These are phyloP conservation scores for Fusarium xylarioides DNA, from an alignment of 2,329 filamentous ascomycete genomes.

Conservation along the genomic window DNA sequence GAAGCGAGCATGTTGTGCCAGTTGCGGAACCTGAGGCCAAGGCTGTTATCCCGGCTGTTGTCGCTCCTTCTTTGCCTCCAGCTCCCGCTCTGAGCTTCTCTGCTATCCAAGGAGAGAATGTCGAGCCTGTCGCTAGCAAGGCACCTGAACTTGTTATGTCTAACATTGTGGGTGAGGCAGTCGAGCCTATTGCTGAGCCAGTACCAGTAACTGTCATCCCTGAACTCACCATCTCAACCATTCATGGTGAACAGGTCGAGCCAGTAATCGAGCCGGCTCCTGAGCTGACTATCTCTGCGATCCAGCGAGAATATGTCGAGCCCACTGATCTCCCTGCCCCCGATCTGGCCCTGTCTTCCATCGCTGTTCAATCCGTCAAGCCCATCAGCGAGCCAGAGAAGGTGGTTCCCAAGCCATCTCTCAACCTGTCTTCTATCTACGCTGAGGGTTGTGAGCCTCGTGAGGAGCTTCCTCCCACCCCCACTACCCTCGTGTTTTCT, in stretches of 20 bases:
- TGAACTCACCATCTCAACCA: slow-evolving; percentile 27
- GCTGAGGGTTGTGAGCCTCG: slow-evolving; percentile 48
- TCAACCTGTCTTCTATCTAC: slow-evolving; percentile 46
- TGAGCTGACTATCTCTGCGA: slow-evolving; percentile 32
- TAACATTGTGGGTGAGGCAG: slow-evolving; percentile 15
- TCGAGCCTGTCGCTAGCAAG: slow-evolving; percentile 18
- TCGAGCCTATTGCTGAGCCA: slow-evolving; percentile 23
- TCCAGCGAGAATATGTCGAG: slow-evolving; percentile 40
- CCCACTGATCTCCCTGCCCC: slow-evolving; percentile 31
- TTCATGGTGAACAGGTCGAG: slow-evolving; percentile 38
- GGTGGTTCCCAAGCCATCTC: slow-evolving; percentile 40
- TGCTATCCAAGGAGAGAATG: slow-evolving; percentile 35
- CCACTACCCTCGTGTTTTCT: slow-evolving; percentile 47
- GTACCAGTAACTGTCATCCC: slow-evolving; percentile 10
- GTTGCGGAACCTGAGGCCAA: slow-evolving; percentile 22
- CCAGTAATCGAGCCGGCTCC: slow-evolving; percentile 28
- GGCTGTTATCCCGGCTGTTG: background rate
- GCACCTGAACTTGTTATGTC: slow-evolving; percentile 26
- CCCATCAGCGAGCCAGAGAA: slow-evolving; percentile 47
- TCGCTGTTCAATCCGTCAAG: slow-evolving; percentile 44
- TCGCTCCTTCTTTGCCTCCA: slow-evolving; percentile 16
- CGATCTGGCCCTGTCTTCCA: slow-evolving; percentile 44
- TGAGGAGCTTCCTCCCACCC: slow-evolving; percentile 41
- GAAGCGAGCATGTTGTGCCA: slow-evolving; percentile 33
- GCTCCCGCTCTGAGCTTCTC: slow-evolving; percentile 35